A percentile compares a stretch with the other conserved stretches of the same genome.
These are phyloP conservation scores for Gypsophila paniculata DNA, from an alignment of 179 eudicot species.

Conservation along the genomic window DNA sequence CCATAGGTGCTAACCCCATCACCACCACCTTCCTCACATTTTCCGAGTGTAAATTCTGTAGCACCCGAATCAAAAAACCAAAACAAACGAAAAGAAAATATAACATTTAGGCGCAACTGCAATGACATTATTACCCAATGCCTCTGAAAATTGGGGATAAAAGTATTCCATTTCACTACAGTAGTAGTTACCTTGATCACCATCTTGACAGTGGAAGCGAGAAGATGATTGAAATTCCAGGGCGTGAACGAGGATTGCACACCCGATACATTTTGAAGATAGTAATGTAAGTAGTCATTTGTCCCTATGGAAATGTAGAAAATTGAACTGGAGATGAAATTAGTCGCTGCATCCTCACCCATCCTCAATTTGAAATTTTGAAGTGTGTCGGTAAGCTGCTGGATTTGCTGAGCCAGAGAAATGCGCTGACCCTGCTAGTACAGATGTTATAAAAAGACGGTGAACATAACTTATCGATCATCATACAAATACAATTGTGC, in stretches of 20 bases:
- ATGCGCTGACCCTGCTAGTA: conserved; percentile 71
- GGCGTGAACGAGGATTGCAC: conserved; percentile 63
- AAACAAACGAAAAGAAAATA: background rate
- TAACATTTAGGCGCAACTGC: background rate
- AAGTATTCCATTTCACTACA: background rate
- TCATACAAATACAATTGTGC: background rate
- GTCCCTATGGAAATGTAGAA: conserved; percentile 83
- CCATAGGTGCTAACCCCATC: conserved; percentile 84
- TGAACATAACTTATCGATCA: background rate
- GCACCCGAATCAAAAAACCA: background rate
- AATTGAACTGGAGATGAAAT: conserved; percentile 55
- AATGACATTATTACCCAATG: background rate
- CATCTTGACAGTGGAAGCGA: conserved; percentile 48
- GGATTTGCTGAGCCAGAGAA: conserved; percentile 73
- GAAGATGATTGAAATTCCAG: conserved; percentile 67
- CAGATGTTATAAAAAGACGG: background rate
- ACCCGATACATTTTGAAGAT: conserved; percentile 67
- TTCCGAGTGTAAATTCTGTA: conserved; percentile 54
- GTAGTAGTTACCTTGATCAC: conserved; percentile 54
- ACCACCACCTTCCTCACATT: conserved; percentile 70
- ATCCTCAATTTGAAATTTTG: conserved; percentile 57
- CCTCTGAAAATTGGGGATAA: background rate
- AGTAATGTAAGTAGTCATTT: conserved; percentile 88
- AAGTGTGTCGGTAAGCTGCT: conserved; percentile 68
- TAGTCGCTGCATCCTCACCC: conserved; percentile 60